phyloP scores from a whole-genome alignment of 768 basidiomycete genomes.

The Macrolepiota dolichaula region DNA sequence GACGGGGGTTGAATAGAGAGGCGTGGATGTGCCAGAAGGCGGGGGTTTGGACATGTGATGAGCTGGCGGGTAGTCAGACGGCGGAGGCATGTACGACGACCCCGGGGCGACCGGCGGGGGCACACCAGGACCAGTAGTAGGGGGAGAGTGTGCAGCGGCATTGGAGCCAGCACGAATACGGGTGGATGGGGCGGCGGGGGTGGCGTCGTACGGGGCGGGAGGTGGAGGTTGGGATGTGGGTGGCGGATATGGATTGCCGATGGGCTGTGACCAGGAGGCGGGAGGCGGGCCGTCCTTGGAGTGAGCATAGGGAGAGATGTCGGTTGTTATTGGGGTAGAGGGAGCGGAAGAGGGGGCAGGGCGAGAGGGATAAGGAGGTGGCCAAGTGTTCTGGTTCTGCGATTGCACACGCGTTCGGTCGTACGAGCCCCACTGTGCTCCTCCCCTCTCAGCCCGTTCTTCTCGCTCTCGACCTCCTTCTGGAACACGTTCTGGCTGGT shows the following conservation, averaged over 20 bases:
- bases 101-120: not conserved
- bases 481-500: conserved; percentile 2
- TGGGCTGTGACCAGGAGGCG: conserved; percentile 3
- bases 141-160: not conserved
- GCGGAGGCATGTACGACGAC: conserved; percentile 8
- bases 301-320: conserved; percentile 7
- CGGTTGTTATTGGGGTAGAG: conserved; percentile 8
- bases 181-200: not conserved
- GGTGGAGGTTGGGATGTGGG: not conserved
- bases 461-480: conserved; percentile 3
- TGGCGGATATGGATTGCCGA: conserved; percentile 6
- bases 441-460: conserved; percentile 5
- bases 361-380: conserved; percentile 1
- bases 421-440: conserved; percentile 4
- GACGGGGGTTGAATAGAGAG: conserved; percentile 4
- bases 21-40: not conserved
- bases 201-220: conserved; percentile 2
- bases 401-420: conserved; percentile 10
- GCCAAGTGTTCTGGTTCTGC: conserved; percentile 11
- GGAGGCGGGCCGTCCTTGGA: conserved; percentile 4
- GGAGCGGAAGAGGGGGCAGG: conserved; percentile 2
- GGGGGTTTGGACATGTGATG: conserved; percentile 8
- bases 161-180: conserved; percentile 4
- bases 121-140: conserved; percentile 7
- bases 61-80: not conserved